A percentile compares a stretch with the other conserved stretches of the same genome.
Evolutionary conservation across 441 rosid species (phyloP).

Genomic region (Erodium texanum): DNA sequence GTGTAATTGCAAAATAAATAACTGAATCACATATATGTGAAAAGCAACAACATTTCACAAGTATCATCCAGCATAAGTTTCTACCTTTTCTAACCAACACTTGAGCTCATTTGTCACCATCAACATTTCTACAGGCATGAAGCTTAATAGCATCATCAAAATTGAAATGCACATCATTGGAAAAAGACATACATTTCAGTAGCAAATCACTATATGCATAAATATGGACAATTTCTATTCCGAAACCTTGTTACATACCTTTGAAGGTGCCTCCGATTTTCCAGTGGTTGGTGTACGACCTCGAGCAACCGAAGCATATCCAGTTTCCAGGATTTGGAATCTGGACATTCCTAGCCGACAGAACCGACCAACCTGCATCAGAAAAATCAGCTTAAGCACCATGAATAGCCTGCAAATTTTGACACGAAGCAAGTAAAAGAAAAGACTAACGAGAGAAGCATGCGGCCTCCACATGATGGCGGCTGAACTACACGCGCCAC

Average conservation of each 20-base stretch:
- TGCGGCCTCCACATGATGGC: slow-evolving; percentile 2
- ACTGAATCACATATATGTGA: background rate
- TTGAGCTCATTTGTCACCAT: background rate
- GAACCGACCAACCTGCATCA: slow-evolving; percentile 4
- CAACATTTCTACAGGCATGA: background rate
- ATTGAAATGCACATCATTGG: background rate
- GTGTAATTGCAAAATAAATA: background rate
- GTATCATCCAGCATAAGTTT: background rate
- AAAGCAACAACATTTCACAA: background rate
- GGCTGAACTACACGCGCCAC: background rate
- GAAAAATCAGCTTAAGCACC: background rate
- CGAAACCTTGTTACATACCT: background rate
- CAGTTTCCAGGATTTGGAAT: background rate
- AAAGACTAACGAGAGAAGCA: background rate
- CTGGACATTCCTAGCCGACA: slow-evolving; percentile 2
- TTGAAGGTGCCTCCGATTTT: background rate
- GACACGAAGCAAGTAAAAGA: background rate
- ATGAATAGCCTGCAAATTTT: background rate
- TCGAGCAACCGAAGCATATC: background rate
- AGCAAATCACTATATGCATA: background rate
- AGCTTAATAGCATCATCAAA: background rate
- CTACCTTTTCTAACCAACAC: background rate
- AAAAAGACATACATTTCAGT: background rate
- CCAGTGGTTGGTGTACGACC: background rate
- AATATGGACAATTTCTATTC: background rate